These are phyloP conservation scores for Talaromyces atroroseus DNA, from an alignment of 2,329 filamentous ascomycete genomes.

Conservation along the genomic window DNA sequence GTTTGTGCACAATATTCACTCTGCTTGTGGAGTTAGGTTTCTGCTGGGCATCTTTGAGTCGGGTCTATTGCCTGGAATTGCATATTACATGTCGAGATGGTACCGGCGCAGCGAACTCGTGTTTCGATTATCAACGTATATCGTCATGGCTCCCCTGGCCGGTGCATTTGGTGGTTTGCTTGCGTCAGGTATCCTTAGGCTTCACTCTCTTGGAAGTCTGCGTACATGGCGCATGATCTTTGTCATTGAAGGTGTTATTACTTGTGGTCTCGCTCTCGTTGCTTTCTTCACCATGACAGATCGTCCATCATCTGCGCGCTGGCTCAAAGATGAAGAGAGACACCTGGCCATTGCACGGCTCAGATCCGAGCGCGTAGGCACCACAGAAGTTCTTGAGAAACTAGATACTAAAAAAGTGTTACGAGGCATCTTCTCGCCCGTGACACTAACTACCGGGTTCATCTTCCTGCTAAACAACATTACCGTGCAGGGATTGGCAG, in stretches of 20 bases:
- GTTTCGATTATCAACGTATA: constrained; percentile 92
- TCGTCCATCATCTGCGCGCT: constrained; percentile 69
- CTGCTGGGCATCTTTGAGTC: constrained; percentile 74
- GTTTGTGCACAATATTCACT: constrained; percentile 54
- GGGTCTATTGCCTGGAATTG: constrained; percentile 64
- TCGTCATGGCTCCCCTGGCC: constrained; percentile 61
- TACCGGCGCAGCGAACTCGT: constrained; percentile 83
- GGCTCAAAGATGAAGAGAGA: constrained; percentile 64
- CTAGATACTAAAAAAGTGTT: constrained; percentile 56
- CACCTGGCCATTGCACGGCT: constrained; percentile 61
- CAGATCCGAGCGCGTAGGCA: constrained; percentile 57
- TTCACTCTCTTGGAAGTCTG: constrained; percentile 54
- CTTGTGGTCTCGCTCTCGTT: constrained; percentile 54
- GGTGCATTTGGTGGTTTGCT: constrained; percentile 59
- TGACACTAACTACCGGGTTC: constrained; percentile 52
- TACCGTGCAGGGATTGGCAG: constrained; percentile 59
- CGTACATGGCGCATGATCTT: constrained; percentile 47
- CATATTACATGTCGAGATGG: constrained; percentile 69
- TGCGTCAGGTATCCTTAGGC: constrained; percentile 56
- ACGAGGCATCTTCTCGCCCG: constrained; percentile 59
- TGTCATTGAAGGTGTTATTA: constrained; percentile 60
- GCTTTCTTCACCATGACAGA: constrained; percentile 63
- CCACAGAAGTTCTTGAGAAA: constrained; percentile 59
- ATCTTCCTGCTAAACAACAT: constrained; percentile 64
- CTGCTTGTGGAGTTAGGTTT: constrained; percentile 63